These are phyloP conservation scores for Hura crepitans DNA, from an alignment of 441 rosid genomes.

Conservation along the genomic window DNA sequence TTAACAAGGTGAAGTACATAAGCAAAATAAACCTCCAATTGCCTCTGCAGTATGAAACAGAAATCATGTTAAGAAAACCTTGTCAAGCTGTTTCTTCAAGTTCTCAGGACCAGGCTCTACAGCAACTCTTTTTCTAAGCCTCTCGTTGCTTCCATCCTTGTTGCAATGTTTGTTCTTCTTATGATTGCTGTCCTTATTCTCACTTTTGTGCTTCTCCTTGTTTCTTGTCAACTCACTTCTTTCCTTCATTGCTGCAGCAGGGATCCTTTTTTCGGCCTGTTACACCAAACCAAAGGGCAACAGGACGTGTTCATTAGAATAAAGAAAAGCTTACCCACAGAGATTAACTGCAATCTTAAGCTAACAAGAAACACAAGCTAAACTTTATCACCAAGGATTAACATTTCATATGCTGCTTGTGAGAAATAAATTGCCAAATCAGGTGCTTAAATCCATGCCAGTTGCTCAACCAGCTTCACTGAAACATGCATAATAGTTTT, in stretches of 20 bases:
- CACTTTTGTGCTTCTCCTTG: slow-evolving; percentile 56
- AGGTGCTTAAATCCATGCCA: background rate
- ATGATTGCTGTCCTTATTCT: slow-evolving; percentile 51
- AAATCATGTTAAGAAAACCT: slow-evolving; percentile 34
- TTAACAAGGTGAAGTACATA: background rate
- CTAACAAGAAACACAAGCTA: background rate
- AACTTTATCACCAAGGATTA: background rate
- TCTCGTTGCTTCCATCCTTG: slow-evolving; percentile 25
- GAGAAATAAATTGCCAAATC: background rate
- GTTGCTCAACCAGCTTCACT: background rate
- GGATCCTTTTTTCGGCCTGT: slow-evolving; percentile 57
- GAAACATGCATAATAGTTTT: background rate
- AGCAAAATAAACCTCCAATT: background rate
- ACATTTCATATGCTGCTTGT: background rate
- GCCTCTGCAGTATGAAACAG: background rate
- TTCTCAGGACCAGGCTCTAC: slow-evolving; percentile 48
- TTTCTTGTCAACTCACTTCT: slow-evolving; percentile 45
- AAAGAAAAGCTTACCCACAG: background rate
- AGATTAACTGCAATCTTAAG: background rate
- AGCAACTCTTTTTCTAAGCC: slow-evolving; percentile 41
- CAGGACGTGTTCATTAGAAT: background rate
- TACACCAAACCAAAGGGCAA: slow-evolving; percentile 6
- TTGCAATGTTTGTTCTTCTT: slow-evolving; percentile 71
- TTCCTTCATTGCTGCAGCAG: slow-evolving; percentile 46
- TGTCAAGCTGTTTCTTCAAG: slow-evolving; percentile 55